Base-by-base conservation (phyloP, 2,329 filamentous ascomycete species). In the Trichophyton schoenleinii region DNA sequence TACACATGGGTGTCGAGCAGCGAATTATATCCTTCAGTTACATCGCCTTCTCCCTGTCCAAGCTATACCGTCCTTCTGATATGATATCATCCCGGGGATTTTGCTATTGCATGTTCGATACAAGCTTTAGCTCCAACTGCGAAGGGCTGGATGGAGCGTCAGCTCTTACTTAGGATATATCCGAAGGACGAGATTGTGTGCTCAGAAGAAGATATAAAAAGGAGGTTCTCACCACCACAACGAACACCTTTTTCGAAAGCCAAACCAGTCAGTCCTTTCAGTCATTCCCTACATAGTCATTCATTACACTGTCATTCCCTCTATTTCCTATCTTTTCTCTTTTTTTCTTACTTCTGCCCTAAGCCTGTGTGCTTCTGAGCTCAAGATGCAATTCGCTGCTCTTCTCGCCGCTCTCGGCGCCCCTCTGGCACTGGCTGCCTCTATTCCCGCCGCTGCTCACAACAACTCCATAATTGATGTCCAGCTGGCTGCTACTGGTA, bases 401-500 rank as follows among this genome's bases (percentile, higher is more conserved):
- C 25, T 52, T 28, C 46, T 52, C 20, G 46, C 46, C 46, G 46
- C 46, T 13, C 20, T 52, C 46, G 46, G 46, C 22, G 46, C 20
- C 46, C 46, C 46, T 25, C 8, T 28, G 46, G 58, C 58, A 28
- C 36, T 60, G 36, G 34, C 61, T 22, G 58, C 52, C 20, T 25
- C 62, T 28, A 42, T 61, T 5, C 57, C 49, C 8, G 31, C 31
- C 7, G 15, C 18, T 15, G 41, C 48, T 5, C 31, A 11, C 18
- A 60, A 20, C 58, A 58, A 28, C 13, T 31, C 46, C 22, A 25
- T 52, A 9, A 52, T 52, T 9, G 46, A 52, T 44, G 48, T 64
- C 41, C 22, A 62, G 20, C 60, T 64, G n/a, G 41, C 60, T 11
- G 18, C 49, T 8, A 13, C 49, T 28, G 63, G 60, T 4, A 63